Conservation (phyloP, 768 basidiomycete species). For the Termitomyces sp. region DNA sequence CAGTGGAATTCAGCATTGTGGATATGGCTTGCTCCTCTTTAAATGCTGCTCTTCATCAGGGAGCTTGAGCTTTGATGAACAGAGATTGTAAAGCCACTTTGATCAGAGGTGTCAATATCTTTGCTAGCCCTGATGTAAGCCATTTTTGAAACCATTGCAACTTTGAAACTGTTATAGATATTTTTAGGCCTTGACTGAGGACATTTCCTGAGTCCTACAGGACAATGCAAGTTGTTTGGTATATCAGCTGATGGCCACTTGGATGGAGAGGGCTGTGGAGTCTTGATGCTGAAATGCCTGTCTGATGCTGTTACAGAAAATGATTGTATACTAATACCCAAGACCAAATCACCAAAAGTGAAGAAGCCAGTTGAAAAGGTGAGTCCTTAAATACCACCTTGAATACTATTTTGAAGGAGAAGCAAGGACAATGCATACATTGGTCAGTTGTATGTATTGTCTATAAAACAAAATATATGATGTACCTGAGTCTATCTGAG, state of each 20-base stretch:
- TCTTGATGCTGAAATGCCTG: constrained; percentile 70
- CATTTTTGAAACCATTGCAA: background rate
- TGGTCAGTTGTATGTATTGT: too few species aligned
- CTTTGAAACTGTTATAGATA: constrained; percentile 40
- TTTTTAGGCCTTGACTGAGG: constrained; percentile 63
- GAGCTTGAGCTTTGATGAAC: constrained; percentile 56
- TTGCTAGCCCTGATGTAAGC: constrained; percentile 66
- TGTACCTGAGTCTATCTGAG: too few species aligned
- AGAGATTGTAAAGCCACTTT: constrained; percentile 64
- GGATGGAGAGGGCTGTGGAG: constrained; percentile 62
- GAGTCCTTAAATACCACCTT: too few species aligned
- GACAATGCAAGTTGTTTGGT: constrained; percentile 69
- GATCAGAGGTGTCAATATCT: constrained; percentile 70
- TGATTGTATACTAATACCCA: constrained; percentile 63
- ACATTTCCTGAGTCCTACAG: constrained; percentile 62
- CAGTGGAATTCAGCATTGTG: constrained; percentile 57
- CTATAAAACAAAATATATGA: too few species aligned
- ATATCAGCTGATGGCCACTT: constrained; percentile 70
- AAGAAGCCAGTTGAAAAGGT: too few species aligned
- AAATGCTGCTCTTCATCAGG: constrained; percentile 62
- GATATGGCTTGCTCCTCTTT: constrained; percentile 79
- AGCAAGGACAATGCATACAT: too few species aligned
- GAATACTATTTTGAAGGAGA: too few species aligned
- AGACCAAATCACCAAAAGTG: too few species aligned
- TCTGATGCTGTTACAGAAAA: constrained; percentile 60